These are phyloP conservation scores for Penicillium capsulatum DNA, from an alignment of 2,329 filamentous ascomycete genomes.

Conservation along the genomic window DNA sequence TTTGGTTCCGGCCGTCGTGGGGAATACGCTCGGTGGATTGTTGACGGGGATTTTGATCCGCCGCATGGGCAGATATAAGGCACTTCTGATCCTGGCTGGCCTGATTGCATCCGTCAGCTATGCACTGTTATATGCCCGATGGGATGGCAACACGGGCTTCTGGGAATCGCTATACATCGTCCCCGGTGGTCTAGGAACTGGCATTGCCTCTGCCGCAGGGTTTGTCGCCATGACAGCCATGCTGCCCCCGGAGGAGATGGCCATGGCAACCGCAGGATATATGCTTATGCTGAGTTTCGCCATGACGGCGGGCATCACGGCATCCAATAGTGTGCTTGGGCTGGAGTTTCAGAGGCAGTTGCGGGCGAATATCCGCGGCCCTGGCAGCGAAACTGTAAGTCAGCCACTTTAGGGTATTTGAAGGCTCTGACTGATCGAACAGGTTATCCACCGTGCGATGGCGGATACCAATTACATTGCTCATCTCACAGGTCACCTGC, in stretches of 20 bases:
- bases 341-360: slow-evolving; percentile 34
- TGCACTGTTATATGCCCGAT: slow-evolving; percentile 50
- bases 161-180: slow-evolving; percentile 58
- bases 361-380: slow-evolving; percentile 27
- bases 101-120: slow-evolving; percentile 51
- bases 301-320: slow-evolving; percentile 39
- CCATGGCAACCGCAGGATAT: slow-evolving; percentile 48
- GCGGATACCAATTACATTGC: slow-evolving; percentile 42
- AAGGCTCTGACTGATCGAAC: neutral
- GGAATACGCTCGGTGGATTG: slow-evolving; percentile 62
- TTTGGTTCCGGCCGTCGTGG: slow-evolving; percentile 63
- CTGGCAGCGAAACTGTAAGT: slow-evolving; percentile 21
- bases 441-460: slow-evolving; percentile 43
- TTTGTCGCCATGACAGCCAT: slow-evolving; percentile 51
- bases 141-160: slow-evolving; percentile 57
- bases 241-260: slow-evolving; percentile 45
- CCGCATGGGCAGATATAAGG: slow-evolving; percentile 58
- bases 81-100: slow-evolving; percentile 50
- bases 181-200: slow-evolving; percentile 53
- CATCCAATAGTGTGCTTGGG: slow-evolving; percentile 37
- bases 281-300: slow-evolving; percentile 47
- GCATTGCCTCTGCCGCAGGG: slow-evolving; percentile 44
- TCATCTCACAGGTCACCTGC: slow-evolving; percentile 21
- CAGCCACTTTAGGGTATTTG: too few species aligned
- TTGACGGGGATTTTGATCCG: slow-evolving; percentile 56